Base-by-base conservation (phyloP, 1,284 basidiomycete genomes). In the Filobasidium uniguttulatum region DNA sequence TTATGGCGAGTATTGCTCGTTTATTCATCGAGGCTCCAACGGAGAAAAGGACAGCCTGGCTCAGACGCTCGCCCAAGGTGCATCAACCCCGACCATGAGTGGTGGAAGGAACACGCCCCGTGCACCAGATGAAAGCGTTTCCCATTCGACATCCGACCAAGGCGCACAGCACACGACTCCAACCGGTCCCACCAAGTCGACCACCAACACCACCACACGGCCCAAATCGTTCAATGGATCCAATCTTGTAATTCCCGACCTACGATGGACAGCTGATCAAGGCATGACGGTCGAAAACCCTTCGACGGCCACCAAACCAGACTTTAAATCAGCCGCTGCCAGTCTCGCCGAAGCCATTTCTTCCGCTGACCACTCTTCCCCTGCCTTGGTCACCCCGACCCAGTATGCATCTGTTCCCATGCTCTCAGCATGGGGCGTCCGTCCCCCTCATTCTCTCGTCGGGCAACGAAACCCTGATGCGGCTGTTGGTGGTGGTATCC, bases 1-100 rank as follows among this genome's bases (percentile, higher is more conserved):
- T 3, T 44, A 70, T 43, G 66, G 68, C 23, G 60, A 64, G 22
- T 68, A 65, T 51, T 70, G 68, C 57, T 68, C 66, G 15, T 70
- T 70, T 57, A 61, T 69, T 38, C 68, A 70, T 15, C 10, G 29
- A 5, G 37, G n/a, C n/a, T n/a, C n/a, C n/a, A n/a, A n/a, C n/a
- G n/a, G n/a, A n/a, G n/a, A n/a, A n/a, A n/a, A n/a, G n/a, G n/a
- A n/a, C n/a, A n/a, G n/a, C n/a, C n/a, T n/a, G n/a, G n/a, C n/a
- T n/a, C n/a, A n/a, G n/a, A n/a, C n/a, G n/a, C n/a, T n/a, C n/a
- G n/a, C n/a, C n/a, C n/a, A n/a, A n/a, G n/a, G n/a, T n/a, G n/a
- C n/a, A n/a, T n/a, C n/a, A n/a, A n/a, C n/a, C n/a, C n/a, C n/a
- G n/a, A n/a, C n/a, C n/a, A n/a, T n/a, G n/a, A n/a, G n/a, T n/a